Evolutionary conservation across 345 rosid species (phyloP), one percentile per base, ranked within the genome.

Genomic region (Lenwebbia sp.): DNA sequence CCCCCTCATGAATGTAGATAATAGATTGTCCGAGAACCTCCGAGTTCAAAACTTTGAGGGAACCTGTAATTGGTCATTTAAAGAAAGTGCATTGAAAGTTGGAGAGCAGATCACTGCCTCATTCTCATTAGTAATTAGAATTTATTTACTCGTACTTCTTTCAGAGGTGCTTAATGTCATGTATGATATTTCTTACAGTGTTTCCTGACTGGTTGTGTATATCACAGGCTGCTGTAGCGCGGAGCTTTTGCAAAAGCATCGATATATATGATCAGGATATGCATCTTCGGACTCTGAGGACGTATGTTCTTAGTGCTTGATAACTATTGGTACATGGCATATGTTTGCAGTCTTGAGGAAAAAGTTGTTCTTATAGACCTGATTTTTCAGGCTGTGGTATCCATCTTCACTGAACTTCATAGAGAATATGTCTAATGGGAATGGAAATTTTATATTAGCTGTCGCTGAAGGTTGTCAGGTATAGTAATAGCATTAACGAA

Each of bases 241-340:
- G 87, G 83, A 92, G 94, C 91, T 94, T 93, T 74, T 87, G 91
- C 91, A 92, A 89, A 89, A 91, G 91, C 87, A 65, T 92, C 85
- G 95, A 94, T 87, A 88, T 94, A 62, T 93, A 94, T 88, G 97
- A 94, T 88, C 96, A 94, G 88, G 97, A 94, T 88, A 94, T 93
- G 85, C 93, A 92, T 88, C 89, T 93, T 82, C 90, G 88, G 70
- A 92, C 96, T 70, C 60, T 94, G 49, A 91, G 84, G 82, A 90
- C 96, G 95, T 93, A 85, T 87, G 95, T 88, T 70, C 47, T 37
- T 37, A 70, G 47, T 70, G 82, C 84, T 47, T 37, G 47, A 40
- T 85, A 15, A 33, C 6, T 33, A 52, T 57, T 41, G 62, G 44
- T 54, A 55, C 21, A 84, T 84, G 40, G 81, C 47, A 70, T 19